Base-by-base conservation (phyloP, 2,329 filamentous ascomycete genomes). In the Neoarthrinium moseri region DNA sequence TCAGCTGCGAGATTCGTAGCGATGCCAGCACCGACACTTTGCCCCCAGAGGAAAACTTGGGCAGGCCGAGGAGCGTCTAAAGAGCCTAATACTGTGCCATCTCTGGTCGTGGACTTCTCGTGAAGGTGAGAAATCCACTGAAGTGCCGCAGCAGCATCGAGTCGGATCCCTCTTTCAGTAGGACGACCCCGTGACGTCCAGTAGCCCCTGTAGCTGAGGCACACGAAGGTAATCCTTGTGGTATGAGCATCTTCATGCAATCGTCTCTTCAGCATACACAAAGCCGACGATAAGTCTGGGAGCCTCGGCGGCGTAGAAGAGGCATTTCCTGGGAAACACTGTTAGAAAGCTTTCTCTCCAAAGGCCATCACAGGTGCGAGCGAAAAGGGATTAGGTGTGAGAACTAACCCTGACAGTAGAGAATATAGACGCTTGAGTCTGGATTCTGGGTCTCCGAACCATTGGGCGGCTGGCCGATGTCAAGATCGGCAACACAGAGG, bases 171-270 rank as follows among this genome's bases (percentile, higher is more conserved):
- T 29, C 65, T 68, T 59, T 91, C 86, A 3, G 82, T 85, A 6
- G 87, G 80, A 4, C 83, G 75, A 15, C 89, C 88, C 24, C 79
- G 75, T 2, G 87, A 91, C 10, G 75, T 89, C 89, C 88, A 92
- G 61, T 86, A 92, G 10, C 87, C 86, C 34, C 87, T 80, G 60
- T 89, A 83, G 52, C 78, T 81, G 24, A 83, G 62, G 48, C 78
- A 79, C 7, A 80, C 67, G 54, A 80, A 70, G 1, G 70, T 78
- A 52, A 75, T 75, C 49, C 59, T 52, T 30, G 59, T 42, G 17
- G 47, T 51, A 47, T 48, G 54, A 22, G 61, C 53, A 29, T 64
- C 56, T n/a, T 60, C 49, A n/a, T 62, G 53, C 23, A 59, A 56
- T 33, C 58, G 58, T 33, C 71, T 66, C 57, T 65, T 66, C 35